Base-by-base conservation (phyloP, 345 rosid genomes). In the Citrus reticulata region DNA sequence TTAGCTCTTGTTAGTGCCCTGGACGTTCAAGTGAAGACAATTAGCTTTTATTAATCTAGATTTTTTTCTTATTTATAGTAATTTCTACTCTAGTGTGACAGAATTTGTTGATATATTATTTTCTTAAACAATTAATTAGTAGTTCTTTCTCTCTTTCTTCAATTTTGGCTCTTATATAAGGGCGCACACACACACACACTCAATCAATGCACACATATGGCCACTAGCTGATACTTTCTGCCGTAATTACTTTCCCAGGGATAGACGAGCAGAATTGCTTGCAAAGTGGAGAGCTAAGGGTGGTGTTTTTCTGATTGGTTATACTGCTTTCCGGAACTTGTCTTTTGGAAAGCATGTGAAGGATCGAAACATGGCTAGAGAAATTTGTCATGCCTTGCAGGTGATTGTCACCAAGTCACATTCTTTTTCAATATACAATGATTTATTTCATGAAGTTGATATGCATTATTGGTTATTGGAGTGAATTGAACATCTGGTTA, bases 201-300 rank as follows among this genome's bases (percentile, higher is more conserved):
- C 42, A 39, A 9, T 46, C 17, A 46, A 46, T 46, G 51, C 51
- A 11, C 5, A 0, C 24, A 7, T 63, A 63, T 61, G 79, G 76
- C 80, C 60, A 35, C 42, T 75, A 7, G 60, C 60, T 72, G 65
- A 82, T 73, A 67, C 68, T 73, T 80, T 30, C 51, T 79, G 81
- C 24, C 57, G 73, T 82, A 72, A 74, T 79, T 75, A 54, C 77
- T 75, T 76, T 62, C 17, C 63, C 83, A 97, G 98, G 89, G 99
- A 97, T 68, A 91, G 90, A 81, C 90, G 99, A 81, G 86, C 81
- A 42, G 95, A 92, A 72, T 88, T 90, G 88, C 89, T 94, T 73
- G 86, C 84, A 35, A 97, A 94, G 83, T 97, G 99, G 99, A 91
- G 90, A 83, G 74, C 84, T 67, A 97, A 94, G 84, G 99, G 99